These are phyloP conservation scores for Globisporangium orthogonon DNA, from an alignment of 352 stramenopile species.

Conservation along the genomic window DNA sequence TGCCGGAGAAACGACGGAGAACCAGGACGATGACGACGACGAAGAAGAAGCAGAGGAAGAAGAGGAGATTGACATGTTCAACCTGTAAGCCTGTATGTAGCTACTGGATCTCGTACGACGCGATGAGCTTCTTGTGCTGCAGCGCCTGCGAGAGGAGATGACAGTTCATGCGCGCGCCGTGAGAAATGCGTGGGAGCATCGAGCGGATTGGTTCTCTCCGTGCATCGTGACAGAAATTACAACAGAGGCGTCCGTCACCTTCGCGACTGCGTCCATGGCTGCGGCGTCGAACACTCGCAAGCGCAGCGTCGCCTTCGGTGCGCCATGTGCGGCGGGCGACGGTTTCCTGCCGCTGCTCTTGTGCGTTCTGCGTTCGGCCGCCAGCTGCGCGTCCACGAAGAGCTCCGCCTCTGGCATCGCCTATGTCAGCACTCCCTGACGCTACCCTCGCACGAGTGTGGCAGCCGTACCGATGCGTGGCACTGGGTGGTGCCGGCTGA, in stretches of 20 bases:
- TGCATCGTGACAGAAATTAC: neutral
- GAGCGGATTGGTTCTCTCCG: neutral
- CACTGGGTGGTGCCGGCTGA: constrained; percentile 42
- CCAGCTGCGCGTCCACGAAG: constrained; percentile 34
- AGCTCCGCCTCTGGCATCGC: constrained; percentile 33
- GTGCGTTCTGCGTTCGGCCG: constrained; percentile 5
- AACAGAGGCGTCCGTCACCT: constrained; percentile 18
- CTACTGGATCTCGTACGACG: constrained; percentile 10
- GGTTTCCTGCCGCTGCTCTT: constrained; percentile 3
- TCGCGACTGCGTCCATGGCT: constrained; percentile 30
- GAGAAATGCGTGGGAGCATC: neutral
- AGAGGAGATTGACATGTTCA: constrained; percentile 61
- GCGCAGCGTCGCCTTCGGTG: constrained; percentile 15
- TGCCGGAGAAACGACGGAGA: constrained; percentile 10
- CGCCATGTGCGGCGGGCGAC: neutral
- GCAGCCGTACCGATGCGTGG: constrained; percentile 42
- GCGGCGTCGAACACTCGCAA: constrained; percentile 34
- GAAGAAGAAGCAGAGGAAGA: constrained; percentile 11
- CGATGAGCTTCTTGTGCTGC: constrained; percentile 11
- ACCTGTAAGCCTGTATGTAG: constrained; percentile 22
- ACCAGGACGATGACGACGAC: constrained; percentile 12
- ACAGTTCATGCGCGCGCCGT: no score
- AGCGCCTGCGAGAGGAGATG: constrained; percentile 1
- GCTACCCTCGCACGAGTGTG: neutral
- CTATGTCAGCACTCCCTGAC: neutral